Percentiles rank a stretch among this genome's conserved stretches.
These are phyloP conservation scores for Monosporascus sp. DNA, from an alignment of 2,329 filamentous ascomycete species.

Conservation along the genomic window DNA sequence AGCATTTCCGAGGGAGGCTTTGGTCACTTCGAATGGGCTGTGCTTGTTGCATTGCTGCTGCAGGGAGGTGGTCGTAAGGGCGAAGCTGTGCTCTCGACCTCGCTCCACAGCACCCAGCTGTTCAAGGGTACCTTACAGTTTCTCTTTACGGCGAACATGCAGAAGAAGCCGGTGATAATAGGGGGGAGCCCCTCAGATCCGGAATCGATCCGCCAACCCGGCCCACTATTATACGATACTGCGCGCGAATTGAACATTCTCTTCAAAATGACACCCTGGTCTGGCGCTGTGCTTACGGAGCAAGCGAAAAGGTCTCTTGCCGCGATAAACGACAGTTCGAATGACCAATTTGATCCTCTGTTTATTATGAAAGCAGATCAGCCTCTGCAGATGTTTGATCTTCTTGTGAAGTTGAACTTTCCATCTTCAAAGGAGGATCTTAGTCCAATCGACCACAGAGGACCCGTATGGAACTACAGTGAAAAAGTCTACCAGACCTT, in stretches of 20 bases:
- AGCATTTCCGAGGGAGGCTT: conserved; percentile 75
- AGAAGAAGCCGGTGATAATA: conserved; percentile 58
- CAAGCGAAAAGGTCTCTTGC: conserved; percentile 71
- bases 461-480: conserved; percentile 41
- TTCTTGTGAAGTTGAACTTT: conserved; percentile 32
- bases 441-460: conserved; percentile 35
- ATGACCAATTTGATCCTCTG: conserved; percentile 77
- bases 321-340: conserved; percentile 67
- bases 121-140: conserved; percentile 95
- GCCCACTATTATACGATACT: conserved; percentile 75
- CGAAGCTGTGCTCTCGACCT: conserved; percentile 66
- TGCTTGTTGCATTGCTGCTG: conserved; percentile 74
- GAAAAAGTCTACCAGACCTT: conserved; percentile 61
- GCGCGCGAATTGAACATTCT: conserved; percentile 72
- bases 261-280: conserved; percentile 88
- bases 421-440: conserved; percentile 15
- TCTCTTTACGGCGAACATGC: conserved; percentile 68
- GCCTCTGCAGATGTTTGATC: conserved; percentile 52
- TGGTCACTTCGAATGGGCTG: conserved; percentile 86
- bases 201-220: conserved; percentile 37
- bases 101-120: conserved; percentile 85
- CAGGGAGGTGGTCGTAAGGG: conserved; percentile 71
- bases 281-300: conserved; percentile 66
- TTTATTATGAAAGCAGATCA: conserved; percentile 67
- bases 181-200: conserved; percentile 38